Evolutionary conservation across 441 rosid species (phyloP).

Genomic region (Jatropha podagrica): DNA sequence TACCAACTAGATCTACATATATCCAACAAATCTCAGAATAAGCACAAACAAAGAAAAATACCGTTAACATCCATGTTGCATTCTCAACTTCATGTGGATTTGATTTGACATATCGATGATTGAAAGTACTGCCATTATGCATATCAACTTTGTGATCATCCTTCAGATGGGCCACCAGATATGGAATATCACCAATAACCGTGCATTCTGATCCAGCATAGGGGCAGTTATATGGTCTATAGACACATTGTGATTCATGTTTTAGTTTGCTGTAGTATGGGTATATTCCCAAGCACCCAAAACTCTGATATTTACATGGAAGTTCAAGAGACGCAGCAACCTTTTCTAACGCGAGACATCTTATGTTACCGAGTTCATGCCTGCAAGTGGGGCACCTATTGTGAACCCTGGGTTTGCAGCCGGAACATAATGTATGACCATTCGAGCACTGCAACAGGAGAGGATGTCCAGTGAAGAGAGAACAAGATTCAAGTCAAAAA

Average conservation of each 20-base stretch:
- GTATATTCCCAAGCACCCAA: constrained; percentile 61
- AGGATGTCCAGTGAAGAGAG: background rate
- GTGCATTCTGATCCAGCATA: constrained; percentile 79
- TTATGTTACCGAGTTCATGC: constrained; percentile 77
- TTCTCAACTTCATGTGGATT: constrained; percentile 81
- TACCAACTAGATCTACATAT: background rate
- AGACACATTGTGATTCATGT: constrained; percentile 59
- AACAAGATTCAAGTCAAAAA: background rate
- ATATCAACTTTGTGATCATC: constrained; percentile 81
- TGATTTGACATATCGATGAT: constrained; percentile 73
- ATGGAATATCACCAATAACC: constrained; percentile 68
- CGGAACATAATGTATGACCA: constrained; percentile 75
- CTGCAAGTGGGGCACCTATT: constrained; percentile 80
- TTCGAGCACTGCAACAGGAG: constrained; percentile 54
- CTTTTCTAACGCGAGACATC: constrained; percentile 79
- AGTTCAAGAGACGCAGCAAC: constrained; percentile 77
- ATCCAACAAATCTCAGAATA: background rate
- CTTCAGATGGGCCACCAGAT: constrained; percentile 61
- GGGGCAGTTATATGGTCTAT: constrained; percentile 67
- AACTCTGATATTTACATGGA: constrained; percentile 71
- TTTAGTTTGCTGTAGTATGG: constrained; percentile 82
- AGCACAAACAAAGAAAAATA: constrained; percentile 15
- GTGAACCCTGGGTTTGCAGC: constrained; percentile 76
- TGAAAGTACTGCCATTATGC: constrained; percentile 77
- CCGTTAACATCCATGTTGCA: constrained; percentile 89